Evolutionary conservation across 202 grass and related monocot species (phyloP).

Genomic region (Zizania palustris): DNA sequence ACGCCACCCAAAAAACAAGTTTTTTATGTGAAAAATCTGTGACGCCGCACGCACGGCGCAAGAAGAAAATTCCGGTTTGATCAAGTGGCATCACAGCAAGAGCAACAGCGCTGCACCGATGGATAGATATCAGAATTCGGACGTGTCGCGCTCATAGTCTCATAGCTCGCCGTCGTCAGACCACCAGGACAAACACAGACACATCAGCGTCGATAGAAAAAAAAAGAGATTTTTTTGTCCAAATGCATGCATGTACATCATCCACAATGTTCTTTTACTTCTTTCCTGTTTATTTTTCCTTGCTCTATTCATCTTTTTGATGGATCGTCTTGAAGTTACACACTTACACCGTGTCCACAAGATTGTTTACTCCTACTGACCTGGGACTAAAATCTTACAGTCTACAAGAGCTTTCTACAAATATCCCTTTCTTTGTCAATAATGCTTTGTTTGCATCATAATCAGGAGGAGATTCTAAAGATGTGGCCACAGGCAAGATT

Average conservation of each 20-base stretch:
- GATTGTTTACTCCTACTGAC: not conserved
- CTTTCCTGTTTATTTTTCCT: not conserved
- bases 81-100: constrained; percentile 29
- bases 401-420: constrained; percentile 13
- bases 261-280: not conserved
- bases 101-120: not conserved
- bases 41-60: not conserved
- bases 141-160: constrained; percentile 17
- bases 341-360: not conserved
- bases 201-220: constrained; percentile 24
- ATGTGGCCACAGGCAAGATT: not conserved
- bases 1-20: not conserved
- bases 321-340: not conserved
- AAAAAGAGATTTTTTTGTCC: not conserved
- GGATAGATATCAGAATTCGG: constrained; percentile 43
- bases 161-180: constrained; percentile 17
- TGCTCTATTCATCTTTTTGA: not conserved
- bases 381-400: not conserved
- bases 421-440: constrained; percentile 29
- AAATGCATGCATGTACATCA: constrained; percentile 28
- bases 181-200: constrained; percentile 17
- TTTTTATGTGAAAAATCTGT: too few relatives aligned
- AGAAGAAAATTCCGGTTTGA: constrained; percentile 42
- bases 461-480: constrained; percentile 31
- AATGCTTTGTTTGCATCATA: not conserved